phyloP scores from a whole-genome alignment of 176 grass and related monocot species.

The Phragmites australis region DNA sequence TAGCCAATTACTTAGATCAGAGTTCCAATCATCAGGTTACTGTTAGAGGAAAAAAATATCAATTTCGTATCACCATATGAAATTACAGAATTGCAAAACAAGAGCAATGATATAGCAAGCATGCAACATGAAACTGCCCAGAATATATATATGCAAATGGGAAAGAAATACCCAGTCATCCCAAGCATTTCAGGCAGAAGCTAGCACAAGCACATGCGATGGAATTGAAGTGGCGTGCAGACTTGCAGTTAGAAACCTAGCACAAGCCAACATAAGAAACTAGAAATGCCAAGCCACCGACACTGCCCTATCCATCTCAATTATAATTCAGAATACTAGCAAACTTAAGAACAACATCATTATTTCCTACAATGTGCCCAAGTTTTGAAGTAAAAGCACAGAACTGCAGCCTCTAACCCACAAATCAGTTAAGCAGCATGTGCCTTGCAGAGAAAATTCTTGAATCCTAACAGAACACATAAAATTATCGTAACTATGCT shows the following conservation, averaged over 20 bases:
- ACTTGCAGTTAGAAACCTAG: conserved; percentile 22
- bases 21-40: conserved; percentile 1
- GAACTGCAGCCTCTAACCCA: not conserved
- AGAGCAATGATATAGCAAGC: conserved; percentile 8
- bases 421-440: conserved; percentile 8
- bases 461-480: not conserved
- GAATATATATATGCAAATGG: not conserved
- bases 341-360: conserved; percentile 1
- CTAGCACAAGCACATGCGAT: no score
- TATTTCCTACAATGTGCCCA: not conserved
- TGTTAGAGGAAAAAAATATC: not conserved
- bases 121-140: not conserved
- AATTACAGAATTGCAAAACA: conserved; percentile 10
- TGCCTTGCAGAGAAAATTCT: not conserved
- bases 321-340: conserved; percentile 11
- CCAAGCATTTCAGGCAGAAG: not conserved
- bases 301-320: conserved; percentile 5
- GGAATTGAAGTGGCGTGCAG: no score
- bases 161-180: not conserved
- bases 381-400: not conserved
- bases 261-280: not conserved
- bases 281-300: conserved; percentile 32
- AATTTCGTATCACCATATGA: not conserved
- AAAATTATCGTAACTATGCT: not conserved
- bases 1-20: not conserved